phyloP scores from a whole-genome alignment of 1,284 basidiomycete genomes.

The Mycena sp. region DNA sequence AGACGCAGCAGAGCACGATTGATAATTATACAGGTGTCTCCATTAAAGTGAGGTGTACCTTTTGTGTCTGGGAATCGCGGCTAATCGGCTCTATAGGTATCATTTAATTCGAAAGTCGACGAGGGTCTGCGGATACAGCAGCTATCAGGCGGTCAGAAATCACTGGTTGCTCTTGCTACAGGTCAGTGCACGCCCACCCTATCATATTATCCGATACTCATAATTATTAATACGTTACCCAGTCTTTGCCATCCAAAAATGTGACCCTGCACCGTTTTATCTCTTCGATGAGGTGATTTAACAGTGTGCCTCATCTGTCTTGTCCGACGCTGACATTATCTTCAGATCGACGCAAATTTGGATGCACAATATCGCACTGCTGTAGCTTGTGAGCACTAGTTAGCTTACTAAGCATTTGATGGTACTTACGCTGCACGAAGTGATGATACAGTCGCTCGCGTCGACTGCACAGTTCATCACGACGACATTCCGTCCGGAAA shows the following conservation, averaged over 20 bases:
- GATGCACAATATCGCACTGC: conserved; percentile 98
- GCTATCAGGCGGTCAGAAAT: conserved; percentile 97
- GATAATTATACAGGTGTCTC: conserved; percentile 98
- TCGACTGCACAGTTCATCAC: conserved; percentile 96
- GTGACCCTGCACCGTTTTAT: conserved; percentile 99
- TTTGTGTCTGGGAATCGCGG: background rate
- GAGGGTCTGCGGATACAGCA: conserved; percentile 97
- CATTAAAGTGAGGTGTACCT: conserved; percentile 73
- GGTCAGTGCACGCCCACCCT: conserved; percentile 64
- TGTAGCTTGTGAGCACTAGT: conserved; percentile 78
- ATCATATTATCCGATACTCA: no score
- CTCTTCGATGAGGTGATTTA: conserved; percentile 92
- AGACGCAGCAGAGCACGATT: conserved; percentile 78
- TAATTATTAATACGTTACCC: conserved; percentile 1
- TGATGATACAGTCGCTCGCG: conserved; percentile 94
- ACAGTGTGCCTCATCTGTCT: background rate
- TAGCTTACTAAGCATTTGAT: background rate
- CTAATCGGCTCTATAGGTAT: conserved; percentile 67
- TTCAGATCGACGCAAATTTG: conserved; percentile 94
- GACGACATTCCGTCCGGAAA: conserved; percentile 98
- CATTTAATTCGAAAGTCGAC: conserved; percentile 98
- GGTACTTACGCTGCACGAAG: conserved; percentile 47
- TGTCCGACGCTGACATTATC: background rate
- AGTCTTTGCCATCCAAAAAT: conserved; percentile 99
- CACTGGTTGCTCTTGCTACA: conserved; percentile 94